These are phyloP conservation scores for Alternaria brassicae DNA, from an alignment of 2,329 filamentous ascomycete species.

Conservation along the genomic window DNA sequence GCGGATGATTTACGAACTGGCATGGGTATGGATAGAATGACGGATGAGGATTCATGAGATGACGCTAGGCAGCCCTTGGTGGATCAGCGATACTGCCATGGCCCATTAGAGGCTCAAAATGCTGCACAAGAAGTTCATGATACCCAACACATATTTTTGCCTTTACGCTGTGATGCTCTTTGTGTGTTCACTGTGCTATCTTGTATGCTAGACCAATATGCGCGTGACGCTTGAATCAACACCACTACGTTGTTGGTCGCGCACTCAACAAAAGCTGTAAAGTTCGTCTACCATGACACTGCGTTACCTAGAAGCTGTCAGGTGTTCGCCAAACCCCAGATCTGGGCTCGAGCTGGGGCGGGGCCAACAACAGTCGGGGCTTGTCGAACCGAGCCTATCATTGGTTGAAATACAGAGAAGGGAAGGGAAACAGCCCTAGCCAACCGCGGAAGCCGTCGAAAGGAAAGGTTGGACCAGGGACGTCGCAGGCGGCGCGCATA, in stretches of 20 bases:
- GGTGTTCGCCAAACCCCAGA: slow-evolving; percentile 18
- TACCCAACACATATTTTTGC: slow-evolving; percentile 21
- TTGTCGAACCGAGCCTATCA: slow-evolving; percentile 8
- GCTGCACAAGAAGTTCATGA: slow-evolving; percentile 35
- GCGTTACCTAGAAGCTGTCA: slow-evolving; percentile 7
- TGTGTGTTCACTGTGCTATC: not conserved
- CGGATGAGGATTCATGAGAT: slow-evolving; percentile 37
- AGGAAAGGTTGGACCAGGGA: slow-evolving; percentile 10
- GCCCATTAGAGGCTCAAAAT: slow-evolving; percentile 38
- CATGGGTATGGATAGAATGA: slow-evolving; percentile 36
- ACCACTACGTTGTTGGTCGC: not conserved
- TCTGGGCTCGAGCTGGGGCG: slow-evolving; percentile 17
- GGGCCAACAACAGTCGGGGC: slow-evolving; percentile 16
- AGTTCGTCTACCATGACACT: not conserved
- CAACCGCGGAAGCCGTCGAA: slow-evolving; percentile 18
- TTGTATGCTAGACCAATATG: not conserved
- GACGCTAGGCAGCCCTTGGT: slow-evolving; percentile 31
- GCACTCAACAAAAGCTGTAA: not conserved
- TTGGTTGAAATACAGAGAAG: slow-evolving; percentile 16
- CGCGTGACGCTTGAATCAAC: not conserved
- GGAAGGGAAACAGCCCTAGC: slow-evolving; percentile 18
- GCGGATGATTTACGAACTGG: slow-evolving; percentile 47
- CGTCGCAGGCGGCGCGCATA: slow-evolving; percentile 1
- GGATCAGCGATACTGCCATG: slow-evolving; percentile 36
- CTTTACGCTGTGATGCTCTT: slow-evolving; percentile 2